Evolutionary conservation across 2,329 filamentous ascomycete genomes (phyloP).

Genomic region (Elsinoe fawcettii): DNA sequence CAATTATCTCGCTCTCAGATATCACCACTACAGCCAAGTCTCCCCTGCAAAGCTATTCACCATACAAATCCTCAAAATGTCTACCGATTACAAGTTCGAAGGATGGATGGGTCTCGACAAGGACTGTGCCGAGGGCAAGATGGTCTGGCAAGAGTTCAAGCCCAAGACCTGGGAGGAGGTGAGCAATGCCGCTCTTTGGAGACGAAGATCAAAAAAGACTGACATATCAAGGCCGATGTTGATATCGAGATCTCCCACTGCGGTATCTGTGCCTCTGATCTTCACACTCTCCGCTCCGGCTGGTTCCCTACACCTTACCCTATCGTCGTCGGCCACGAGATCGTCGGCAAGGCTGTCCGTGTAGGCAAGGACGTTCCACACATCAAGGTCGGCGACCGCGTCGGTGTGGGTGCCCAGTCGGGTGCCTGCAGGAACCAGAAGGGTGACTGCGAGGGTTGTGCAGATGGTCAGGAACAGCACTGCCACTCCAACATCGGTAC

Average conservation of each 20-base stretch:
- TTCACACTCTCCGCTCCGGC: conserved; percentile 29
- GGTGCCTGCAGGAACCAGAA: conserved; percentile 36
- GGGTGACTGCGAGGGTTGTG: conserved; percentile 45
- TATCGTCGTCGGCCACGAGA: conserved; percentile 24
- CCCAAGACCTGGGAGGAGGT: conserved; percentile 31
- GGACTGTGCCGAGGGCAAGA: conserved; percentile 44
- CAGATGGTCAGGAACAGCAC: conserved; percentile 30
- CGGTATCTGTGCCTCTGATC: conserved; percentile 30
- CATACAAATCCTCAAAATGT: too few species aligned
- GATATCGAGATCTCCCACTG: conserved; percentile 37
- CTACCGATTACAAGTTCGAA: conserved; percentile 45
- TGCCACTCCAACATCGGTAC: conserved; percentile 27
- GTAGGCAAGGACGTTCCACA: conserved; percentile 23
- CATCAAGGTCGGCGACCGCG: conserved; percentile 31
- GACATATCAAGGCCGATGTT: conserved; percentile 32
- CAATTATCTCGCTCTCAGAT: neutral
- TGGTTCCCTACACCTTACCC: conserved; percentile 28
- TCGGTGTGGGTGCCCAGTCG: conserved; percentile 44
- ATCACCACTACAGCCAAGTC: neutral
- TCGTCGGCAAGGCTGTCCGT: conserved; percentile 23
- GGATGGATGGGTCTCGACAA: conserved; percentile 50
- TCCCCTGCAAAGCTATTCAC: neutral
- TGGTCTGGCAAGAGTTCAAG: conserved; percentile 46
- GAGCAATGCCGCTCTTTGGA: neutral
- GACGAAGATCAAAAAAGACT: conserved; percentile 2